phyloP scores from a whole-genome alignment of 805 yeast species.

The Millerozyma acaciae region DNA sequence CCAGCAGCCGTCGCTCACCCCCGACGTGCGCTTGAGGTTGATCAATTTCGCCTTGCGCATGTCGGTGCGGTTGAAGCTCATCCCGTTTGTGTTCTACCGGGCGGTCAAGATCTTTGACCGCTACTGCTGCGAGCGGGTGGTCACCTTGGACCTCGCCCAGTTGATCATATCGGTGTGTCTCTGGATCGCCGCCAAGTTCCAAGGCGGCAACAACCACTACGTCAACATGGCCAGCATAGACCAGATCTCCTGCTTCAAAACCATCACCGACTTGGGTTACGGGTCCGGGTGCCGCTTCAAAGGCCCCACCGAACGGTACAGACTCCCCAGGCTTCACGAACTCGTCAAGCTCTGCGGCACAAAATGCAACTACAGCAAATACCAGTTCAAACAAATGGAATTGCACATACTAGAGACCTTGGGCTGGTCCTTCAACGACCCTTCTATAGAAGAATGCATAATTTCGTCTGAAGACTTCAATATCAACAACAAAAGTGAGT shows the following conservation, averaged over 20 bases:
- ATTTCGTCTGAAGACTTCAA: conserved; percentile 33
- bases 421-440: conserved; percentile 68
- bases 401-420: conserved; percentile 39
- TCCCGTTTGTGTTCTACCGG: conserved; percentile 65
- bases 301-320: conserved; percentile 70
- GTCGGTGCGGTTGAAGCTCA: conserved; percentile 57
- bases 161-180: conserved; percentile 86
- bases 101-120: conserved; percentile 80
- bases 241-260: conserved; percentile 19
- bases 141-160: conserved; percentile 81
- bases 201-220: conserved; percentile 70
- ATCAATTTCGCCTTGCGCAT: conserved; percentile 78
- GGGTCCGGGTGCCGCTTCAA: conserved; percentile 55
- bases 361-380: conserved; percentile 45
- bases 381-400: conserved; percentile 62
- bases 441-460: conserved; percentile 42
- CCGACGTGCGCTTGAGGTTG: conserved; percentile 67
- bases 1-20: conserved; percentile 83
- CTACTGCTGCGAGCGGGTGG: conserved; percentile 84
- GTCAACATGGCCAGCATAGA: conserved; percentile 39
- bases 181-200: conserved; percentile 89
- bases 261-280: conserved; percentile 38
- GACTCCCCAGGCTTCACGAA: conserved; percentile 72
- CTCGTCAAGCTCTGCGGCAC: conserved; percentile 69
- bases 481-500: conserved; percentile 21